Percentiles rank a stretch among this genome's conserved stretches.
Evolutionary conservation across 768 basidiomycete species (phyloP).

Genomic region (Strobilomyces echinocephalus): DNA sequence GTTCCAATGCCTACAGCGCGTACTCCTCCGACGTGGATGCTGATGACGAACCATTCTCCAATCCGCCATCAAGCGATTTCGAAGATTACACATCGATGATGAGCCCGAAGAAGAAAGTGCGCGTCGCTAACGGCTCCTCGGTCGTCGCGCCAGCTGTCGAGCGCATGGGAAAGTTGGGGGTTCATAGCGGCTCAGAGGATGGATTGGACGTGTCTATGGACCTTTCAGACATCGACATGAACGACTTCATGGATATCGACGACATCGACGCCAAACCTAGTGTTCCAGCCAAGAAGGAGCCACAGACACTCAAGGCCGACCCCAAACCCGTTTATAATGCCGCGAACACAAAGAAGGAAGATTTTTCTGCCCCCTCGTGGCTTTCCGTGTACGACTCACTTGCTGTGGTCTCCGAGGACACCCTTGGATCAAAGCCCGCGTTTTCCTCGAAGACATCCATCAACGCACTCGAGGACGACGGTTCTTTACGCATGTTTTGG

Average conservation of each 20-base stretch:
- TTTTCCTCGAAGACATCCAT: constrained; percentile 37
- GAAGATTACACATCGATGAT: constrained; percentile 49
- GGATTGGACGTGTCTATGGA: constrained; percentile 46
- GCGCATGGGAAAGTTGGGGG: constrained; percentile 53
- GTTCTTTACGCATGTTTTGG: constrained; percentile 91
- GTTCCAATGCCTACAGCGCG: constrained; percentile 27
- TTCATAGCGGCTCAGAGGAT: constrained; percentile 47
- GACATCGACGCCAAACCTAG: constrained; percentile 47
- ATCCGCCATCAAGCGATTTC: constrained; percentile 39
- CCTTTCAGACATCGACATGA: constrained; percentile 57
- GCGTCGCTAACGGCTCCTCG: constrained; percentile 38
- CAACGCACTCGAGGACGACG: constrained; percentile 75
- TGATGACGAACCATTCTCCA: constrained; percentile 24
- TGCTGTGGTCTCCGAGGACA: constrained; percentile 55
- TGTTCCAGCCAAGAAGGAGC: constrained; percentile 26
- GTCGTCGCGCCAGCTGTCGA: constrained; percentile 53
- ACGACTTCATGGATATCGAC: constrained; percentile 53
- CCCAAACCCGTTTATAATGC: constrained; percentile 10
- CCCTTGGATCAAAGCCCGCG: constrained; percentile 43
- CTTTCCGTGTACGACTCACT: constrained; percentile 72
- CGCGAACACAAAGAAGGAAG: constrained; percentile 37
- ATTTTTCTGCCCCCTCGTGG: constrained; percentile 56
- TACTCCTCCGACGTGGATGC: constrained; percentile 35
- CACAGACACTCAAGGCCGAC: background rate
- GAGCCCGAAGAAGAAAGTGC: constrained; percentile 68